A percentile compares a stretch with the other conserved stretches of the same genome.
These are phyloP conservation scores for Boletus pseudopeckii DNA, from an alignment of 768 basidiomycete species.

Conservation along the genomic window DNA sequence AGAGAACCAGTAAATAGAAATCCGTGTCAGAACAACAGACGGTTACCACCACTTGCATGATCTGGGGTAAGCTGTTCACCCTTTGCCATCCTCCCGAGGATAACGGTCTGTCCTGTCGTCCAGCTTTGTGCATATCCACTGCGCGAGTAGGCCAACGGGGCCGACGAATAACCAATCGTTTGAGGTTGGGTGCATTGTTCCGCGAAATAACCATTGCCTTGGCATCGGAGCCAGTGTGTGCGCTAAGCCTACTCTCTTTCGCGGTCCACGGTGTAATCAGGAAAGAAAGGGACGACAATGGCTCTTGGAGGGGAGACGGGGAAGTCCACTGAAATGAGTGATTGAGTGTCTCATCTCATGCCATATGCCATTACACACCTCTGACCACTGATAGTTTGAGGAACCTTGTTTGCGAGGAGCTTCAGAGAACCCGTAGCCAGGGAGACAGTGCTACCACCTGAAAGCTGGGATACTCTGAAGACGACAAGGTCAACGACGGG, in stretches of 20 bases:
- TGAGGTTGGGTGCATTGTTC: slow-evolving; percentile 45
- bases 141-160: slow-evolving; percentile 49
- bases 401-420: slow-evolving; percentile 48
- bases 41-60: not conserved
- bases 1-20: no score
- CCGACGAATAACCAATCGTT: slow-evolving; percentile 48
- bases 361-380: not conserved
- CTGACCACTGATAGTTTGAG: not conserved
- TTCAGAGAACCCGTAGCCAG: slow-evolving; percentile 57
- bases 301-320: slow-evolving; percentile 1
- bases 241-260: slow-evolving; percentile 22
- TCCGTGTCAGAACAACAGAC: slow-evolving; percentile 6
- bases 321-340: no score
- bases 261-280: slow-evolving; percentile 13
- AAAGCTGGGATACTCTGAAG: slow-evolving; percentile 46
- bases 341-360: not conserved
- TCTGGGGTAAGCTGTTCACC: slow-evolving; percentile 23
- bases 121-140: slow-evolving; percentile 54
- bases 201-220: slow-evolving; percentile 30
- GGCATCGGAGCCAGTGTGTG: slow-evolving; percentile 10
- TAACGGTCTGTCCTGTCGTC: slow-evolving; percentile 48
- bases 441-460: slow-evolving; percentile 57
- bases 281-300: slow-evolving; percentile 26
- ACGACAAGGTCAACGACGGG: slow-evolving; percentile 42
- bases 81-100: slow-evolving; percentile 55